Conservation (phyloP, 768 basidiomycete genomes). For the Tricholoma bakamatsutake region DNA sequence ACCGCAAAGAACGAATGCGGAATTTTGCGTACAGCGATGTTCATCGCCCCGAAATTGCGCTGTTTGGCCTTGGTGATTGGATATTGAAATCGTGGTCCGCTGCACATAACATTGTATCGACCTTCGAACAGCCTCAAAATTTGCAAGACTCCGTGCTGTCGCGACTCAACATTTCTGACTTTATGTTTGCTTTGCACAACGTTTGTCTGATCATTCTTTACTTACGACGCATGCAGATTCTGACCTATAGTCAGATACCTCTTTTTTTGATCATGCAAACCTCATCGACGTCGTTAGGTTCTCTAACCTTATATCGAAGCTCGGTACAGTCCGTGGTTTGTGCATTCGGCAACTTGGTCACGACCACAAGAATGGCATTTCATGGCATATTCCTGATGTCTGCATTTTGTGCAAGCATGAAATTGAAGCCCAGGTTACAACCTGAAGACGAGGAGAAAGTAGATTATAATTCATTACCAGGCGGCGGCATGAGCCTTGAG, state of each 20-base stretch:
- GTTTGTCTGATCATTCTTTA: slow-evolving; percentile 35
- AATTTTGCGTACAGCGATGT: slow-evolving; percentile 68
- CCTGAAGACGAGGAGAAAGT: slow-evolving; percentile 49
- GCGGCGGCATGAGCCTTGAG: slow-evolving; percentile 72
- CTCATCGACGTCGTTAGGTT: slow-evolving; percentile 70
- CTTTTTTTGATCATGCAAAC: slow-evolving; percentile 67
- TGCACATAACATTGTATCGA: slow-evolving; percentile 53
- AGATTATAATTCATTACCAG: slow-evolving; percentile 38
- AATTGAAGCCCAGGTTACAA: slow-evolving; percentile 60
- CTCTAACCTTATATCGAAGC: slow-evolving; percentile 75
- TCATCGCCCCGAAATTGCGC: slow-evolving; percentile 73
- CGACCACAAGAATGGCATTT: slow-evolving; percentile 68
- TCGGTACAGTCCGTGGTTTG: slow-evolving; percentile 70
- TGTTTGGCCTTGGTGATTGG: slow-evolving; percentile 85
- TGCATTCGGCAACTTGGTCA: slow-evolving; percentile 55
- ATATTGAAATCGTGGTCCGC: slow-evolving; percentile 72
- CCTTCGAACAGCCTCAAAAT: slow-evolving; percentile 43
- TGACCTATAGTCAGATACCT: slow-evolving; percentile 49
- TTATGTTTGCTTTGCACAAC: slow-evolving; percentile 63
- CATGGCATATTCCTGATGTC: slow-evolving; percentile 85
- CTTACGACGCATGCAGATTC: slow-evolving; percentile 8
- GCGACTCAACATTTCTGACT: slow-evolving; percentile 57
- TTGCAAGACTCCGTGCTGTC: slow-evolving; percentile 41
- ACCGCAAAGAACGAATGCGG: slow-evolving; percentile 71
- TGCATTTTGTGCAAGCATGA: slow-evolving; percentile 76